Conservation (phyloP, 176 grass and related monocot species). For the Phoenix roebelenii region DNA sequence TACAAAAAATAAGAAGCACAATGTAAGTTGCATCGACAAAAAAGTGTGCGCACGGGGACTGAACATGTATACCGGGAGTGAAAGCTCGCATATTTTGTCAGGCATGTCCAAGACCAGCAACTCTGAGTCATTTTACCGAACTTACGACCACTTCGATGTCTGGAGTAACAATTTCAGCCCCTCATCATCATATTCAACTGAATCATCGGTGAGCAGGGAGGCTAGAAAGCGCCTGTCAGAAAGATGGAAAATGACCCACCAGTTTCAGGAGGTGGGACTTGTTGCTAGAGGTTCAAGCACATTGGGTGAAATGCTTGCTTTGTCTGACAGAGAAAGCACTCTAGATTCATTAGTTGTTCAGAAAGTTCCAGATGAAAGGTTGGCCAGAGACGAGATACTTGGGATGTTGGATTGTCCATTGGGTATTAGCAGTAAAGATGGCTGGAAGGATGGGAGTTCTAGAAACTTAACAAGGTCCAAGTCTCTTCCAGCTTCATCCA, state of each 20-base stretch:
- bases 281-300: conserved; percentile 29
- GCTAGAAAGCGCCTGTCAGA: conserved; percentile 82
- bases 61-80: conserved; percentile 20
- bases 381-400: conserved; percentile 22
- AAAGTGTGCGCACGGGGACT: conserved; percentile 22
- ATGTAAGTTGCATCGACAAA: conserved; percentile 29
- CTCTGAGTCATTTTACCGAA: conserved; percentile 29
- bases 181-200: conserved; percentile 41
- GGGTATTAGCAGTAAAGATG: conserved; percentile 53
- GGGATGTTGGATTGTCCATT: conserved; percentile 20
- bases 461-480: conserved; percentile 59
- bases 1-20: conserved; percentile 57
- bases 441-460: conserved; percentile 38
- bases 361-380: conserved; percentile 29
- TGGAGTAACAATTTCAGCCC: conserved; percentile 37
- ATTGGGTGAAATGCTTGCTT: conserved; percentile 68
- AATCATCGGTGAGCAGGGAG: conserved; percentile 74
- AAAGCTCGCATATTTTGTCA: conserved; percentile 24
- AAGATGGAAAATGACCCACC: conserved; percentile 59
- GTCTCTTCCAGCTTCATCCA: conserved; percentile 52
- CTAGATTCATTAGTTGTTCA: not conserved
- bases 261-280: conserved; percentile 26
- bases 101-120: conserved; percentile 29
- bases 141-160: conserved; percentile 40
- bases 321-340: conserved; percentile 44